Base-by-base conservation (phyloP, 306 rosid species). In the Vicia villosa region DNA sequence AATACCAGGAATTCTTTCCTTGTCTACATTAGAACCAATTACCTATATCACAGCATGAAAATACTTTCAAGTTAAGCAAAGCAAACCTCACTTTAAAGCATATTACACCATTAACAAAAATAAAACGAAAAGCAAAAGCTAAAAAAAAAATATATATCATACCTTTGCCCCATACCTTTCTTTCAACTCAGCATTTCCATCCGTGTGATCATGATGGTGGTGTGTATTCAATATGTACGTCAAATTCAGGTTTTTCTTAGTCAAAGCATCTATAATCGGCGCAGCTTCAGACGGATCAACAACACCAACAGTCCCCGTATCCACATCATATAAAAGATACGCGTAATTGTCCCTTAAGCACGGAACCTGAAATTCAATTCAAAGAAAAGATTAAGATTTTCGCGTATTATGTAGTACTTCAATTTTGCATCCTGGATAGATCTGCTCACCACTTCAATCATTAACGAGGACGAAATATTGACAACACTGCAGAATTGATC, bases 261-360 rank as follows among this genome's bases (percentile, higher is more conserved):
- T 87, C 79, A 94, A 84, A 54, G 89, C 97, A 80, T 94, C 92
- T 37, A 91, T 80, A 61, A 94, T 42, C 32, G 99, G 99, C 2
- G 77, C 71, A 77, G 96, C 89, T 82, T 94, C 97, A 51, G 97
- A 94, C 68, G 99, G 99, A 86, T 94, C 97, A 58, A 94, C 99
- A 43, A 94, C 96, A 71, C 96, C 97, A 43, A 94, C 96, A 1
- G 99, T 94, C 41, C 99, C 99, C 10, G 99, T 94, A 71, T 89
- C 96, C 69, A 83, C 86, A 71, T 94, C 99, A 60, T 94, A 89
- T 58, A 94, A 74, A 36, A 94, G 88, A 80, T 91, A 94, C n/a
- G 99, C 96, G 66, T 91, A 91, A 76, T 88, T 94, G 82, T 94
- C 96, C 36, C 81, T 55, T 67, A 94, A 92, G 80, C 99, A 94